Evolutionary conservation across 78 protist species (phyloP), one percentile per base, ranked within the genome.

Genomic region (Cyanophora paradoxa): DNA sequence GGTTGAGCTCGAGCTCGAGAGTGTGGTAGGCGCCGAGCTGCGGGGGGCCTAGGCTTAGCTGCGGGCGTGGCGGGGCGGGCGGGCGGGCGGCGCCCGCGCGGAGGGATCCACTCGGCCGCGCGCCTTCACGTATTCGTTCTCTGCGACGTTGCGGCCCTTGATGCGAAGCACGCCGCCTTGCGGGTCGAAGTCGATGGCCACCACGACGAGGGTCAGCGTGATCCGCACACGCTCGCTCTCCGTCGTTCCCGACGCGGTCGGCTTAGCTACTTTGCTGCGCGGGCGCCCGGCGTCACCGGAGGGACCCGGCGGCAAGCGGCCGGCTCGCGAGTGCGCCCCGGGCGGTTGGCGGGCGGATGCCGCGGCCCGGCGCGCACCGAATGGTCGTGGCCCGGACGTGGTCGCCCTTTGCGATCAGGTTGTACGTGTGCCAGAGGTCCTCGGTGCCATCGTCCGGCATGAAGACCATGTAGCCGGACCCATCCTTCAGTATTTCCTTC

Each of bases 1-100:
- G 17, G 42, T 83, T 73, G 68, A 84, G 76, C 61, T 82, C 92
- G 41, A 92, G 24, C 28, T 82, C 92, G 30, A 89, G 41, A 2
- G 96, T 89, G 74, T 92, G 96, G 63, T 41, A 82, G 10, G 68
- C 75, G 17, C 96, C 96, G 59, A 78, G 26, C n/a, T 36, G 10
- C 50, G 30, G 64, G 10, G 7, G 67, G 30, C 8, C 20, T 58
- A 13, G 37, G 40, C 13, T 2, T 28, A 30, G 64, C 36, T 17
- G 66, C 66, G 46, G 37, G n/a, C n/a, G n/a, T n/a, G n/a, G n/a
- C n/a, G n/a, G n/a, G n/a, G n/a, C n/a, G n/a, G n/a, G n/a, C n/a
- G 39, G 22, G 37, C 37, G 30, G 22, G 8, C 37, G 22, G 8
- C 22, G 22, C 17, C 6, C 36, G 6, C 41, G 17, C 16, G 14